Evolutionary conservation across 257 asterid genomes (phyloP).

Genomic region (Galeopsis tetrahit): DNA sequence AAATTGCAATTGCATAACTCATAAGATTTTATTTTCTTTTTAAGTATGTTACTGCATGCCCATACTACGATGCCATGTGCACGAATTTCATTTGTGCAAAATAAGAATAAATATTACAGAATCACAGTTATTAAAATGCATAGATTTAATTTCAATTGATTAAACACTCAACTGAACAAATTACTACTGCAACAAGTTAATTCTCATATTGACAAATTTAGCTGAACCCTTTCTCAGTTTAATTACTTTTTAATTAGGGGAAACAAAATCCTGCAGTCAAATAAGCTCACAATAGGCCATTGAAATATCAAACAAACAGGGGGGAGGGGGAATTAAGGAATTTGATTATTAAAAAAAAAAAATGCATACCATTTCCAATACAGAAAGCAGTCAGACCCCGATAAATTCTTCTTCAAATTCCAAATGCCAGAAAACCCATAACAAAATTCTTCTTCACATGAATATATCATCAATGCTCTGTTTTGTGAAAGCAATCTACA

Average conservation of each 20-base stretch:
- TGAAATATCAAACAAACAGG: background rate
- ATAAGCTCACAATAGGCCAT: slow-evolving; percentile 2
- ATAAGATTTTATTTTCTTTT: background rate
- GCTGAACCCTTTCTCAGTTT: slow-evolving; percentile 7
- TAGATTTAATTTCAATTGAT: slow-evolving; percentile 12
- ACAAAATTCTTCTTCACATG: slow-evolving; percentile 24
- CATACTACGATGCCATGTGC: background rate
- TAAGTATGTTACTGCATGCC: slow-evolving; percentile 2
- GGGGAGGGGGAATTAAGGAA: background rate
- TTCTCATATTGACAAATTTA: background rate
- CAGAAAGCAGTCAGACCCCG: slow-evolving; percentile 44
- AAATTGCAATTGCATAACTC: background rate
- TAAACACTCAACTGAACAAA: background rate
- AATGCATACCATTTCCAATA: slow-evolving; percentile 40
- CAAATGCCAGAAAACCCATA: slow-evolving; percentile 39
- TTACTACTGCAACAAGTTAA: background rate
- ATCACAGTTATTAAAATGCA: background rate
- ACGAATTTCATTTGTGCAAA: background rate
- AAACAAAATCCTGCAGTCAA: slow-evolving; percentile 19
- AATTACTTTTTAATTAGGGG: background rate
- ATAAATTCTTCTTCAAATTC: slow-evolving; percentile 30
- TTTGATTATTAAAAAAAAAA: background rate
- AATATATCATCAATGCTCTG: slow-evolving; percentile 8
- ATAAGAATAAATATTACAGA: background rate
- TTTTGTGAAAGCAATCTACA: slow-evolving; percentile 16